phyloP scores from a whole-genome alignment of 164 flowering plant species.

The Sextonia rubra region DNA sequence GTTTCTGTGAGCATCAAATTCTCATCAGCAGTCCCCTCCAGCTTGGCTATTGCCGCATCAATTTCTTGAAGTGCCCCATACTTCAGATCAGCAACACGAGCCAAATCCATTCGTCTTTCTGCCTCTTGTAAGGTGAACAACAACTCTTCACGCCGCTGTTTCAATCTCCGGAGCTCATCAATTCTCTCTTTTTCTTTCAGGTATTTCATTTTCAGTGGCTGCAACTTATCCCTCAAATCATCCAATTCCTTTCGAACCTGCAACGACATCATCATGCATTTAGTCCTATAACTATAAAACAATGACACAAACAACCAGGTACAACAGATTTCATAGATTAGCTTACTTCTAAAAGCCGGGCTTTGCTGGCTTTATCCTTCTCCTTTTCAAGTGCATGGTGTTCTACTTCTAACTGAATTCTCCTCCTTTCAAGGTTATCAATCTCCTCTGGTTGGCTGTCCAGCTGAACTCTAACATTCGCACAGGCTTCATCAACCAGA shows the following conservation, averaged over 20 bases:
- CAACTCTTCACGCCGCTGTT: conserved; percentile 72
- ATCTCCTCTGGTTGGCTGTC: conserved; percentile 93
- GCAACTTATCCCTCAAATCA: conserved; percentile 76
- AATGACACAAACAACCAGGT: not conserved
- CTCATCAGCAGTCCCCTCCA: conserved; percentile 57
- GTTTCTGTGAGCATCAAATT: conserved; percentile 71
- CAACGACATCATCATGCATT: not conserved
- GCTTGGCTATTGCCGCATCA: conserved; percentile 57
- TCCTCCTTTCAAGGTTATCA: conserved; percentile 74
- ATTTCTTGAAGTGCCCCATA: conserved; percentile 81
- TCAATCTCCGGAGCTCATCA: conserved; percentile 68
- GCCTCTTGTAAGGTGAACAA: conserved; percentile 61
- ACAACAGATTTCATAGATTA: not conserved
- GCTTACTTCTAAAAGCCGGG: conserved; percentile 69
- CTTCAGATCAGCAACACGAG: conserved; percentile 73
- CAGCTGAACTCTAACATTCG: conserved; percentile 89
- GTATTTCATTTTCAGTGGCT: conserved; percentile 76
- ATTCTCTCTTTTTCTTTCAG: conserved; percentile 73
- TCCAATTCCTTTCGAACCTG: conserved; percentile 81
- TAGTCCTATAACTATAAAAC: not conserved
- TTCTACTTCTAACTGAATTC: conserved; percentile 79
- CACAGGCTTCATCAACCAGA: conserved; percentile 91
- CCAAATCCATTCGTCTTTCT: conserved; percentile 76
- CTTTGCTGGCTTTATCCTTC: conserved; percentile 91
- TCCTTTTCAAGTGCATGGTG: conserved; percentile 86